These are phyloP conservation scores for Lipomyces sp. DNA, from an alignment of 805 yeast genomes.

Conservation along the genomic window DNA sequence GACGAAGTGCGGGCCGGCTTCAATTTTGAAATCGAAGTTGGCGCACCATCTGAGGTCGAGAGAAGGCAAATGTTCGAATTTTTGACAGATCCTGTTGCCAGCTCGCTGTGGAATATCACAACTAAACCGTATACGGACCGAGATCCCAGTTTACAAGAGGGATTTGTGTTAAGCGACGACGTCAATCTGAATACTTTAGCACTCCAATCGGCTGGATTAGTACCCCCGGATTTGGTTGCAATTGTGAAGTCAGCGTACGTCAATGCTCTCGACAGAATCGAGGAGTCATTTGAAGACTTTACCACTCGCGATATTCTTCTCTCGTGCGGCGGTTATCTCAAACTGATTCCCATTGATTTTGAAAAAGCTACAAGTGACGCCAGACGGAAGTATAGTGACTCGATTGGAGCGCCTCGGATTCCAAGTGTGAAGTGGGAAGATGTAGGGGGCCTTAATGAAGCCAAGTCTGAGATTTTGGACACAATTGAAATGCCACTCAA, in stretches of 20 bases:
- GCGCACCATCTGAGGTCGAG: conserved; percentile 80
- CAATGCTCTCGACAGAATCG: conserved; percentile 58
- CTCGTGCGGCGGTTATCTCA: conserved; percentile 62
- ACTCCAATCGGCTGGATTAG: conserved; percentile 88
- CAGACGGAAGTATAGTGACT: conserved; percentile 84
- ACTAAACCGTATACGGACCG: neutral
- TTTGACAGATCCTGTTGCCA: conserved; percentile 44
- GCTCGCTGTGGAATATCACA: neutral
- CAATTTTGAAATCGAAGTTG: conserved; percentile 75
- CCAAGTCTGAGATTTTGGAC: conserved; percentile 90
- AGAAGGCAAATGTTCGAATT: conserved; percentile 65
- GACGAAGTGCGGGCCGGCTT: conserved; percentile 67
- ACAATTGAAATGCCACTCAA: conserved; percentile 95
- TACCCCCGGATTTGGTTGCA: conserved; percentile 78
- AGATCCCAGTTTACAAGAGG: conserved; percentile 22
- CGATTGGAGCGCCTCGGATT: conserved; percentile 95
- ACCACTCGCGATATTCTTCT: conserved; percentile 48
- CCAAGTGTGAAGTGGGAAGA: conserved; percentile 97
- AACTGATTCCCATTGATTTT: conserved; percentile 63
- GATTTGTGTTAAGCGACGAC: conserved; percentile 51
- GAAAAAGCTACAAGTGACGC: conserved; percentile 77
- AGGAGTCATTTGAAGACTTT: conserved; percentile 41
- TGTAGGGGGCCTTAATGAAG: conserved; percentile 91
- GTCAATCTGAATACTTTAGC: conserved; percentile 65
- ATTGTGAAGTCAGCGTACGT: conserved; percentile 70